These are phyloP conservation scores for Phylloporus arenicola DNA, from an alignment of 768 basidiomycete genomes.

Conservation along the genomic window DNA sequence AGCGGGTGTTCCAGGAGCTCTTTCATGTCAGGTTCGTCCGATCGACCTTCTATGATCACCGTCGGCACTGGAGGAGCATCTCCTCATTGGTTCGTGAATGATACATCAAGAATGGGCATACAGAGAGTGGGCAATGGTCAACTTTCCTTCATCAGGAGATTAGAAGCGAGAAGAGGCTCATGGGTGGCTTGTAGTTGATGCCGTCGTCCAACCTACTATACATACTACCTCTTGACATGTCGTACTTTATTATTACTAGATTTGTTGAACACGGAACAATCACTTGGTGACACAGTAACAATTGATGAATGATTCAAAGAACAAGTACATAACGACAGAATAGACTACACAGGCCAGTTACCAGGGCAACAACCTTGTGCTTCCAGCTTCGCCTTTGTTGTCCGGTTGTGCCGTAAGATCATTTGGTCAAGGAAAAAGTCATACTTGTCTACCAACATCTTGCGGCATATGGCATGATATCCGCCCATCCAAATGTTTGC, in stretches of 20 bases:
- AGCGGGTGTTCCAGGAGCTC: no score
- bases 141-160: neutral
- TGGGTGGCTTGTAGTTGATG: no score
- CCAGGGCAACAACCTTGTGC: neutral
- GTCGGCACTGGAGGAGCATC: neutral
- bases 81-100: neutral
- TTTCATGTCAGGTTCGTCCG: no score
- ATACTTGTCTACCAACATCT: conserved; percentile 30
- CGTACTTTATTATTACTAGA: no score
- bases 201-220: no score
- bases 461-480: conserved; percentile 25
- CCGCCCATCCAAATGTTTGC: conserved; percentile 37
- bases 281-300: neutral
- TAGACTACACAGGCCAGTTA: conserved; percentile 3
- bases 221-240: no score
- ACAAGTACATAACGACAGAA: neutral
- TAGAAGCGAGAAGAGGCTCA: neutral
- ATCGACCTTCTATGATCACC: no score
- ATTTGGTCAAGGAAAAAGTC: no score
- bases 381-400: neutral
- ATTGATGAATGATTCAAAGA: neutral
- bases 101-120: neutral
- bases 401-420: conserved; percentile 25
- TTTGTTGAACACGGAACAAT: no score
- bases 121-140: neutral